A percentile compares a stretch with the other conserved stretches of the same genome.
phyloP scores from a whole-genome alignment of 2,329 filamentous ascomycete genomes.

The Xylariales sp. region DNA sequence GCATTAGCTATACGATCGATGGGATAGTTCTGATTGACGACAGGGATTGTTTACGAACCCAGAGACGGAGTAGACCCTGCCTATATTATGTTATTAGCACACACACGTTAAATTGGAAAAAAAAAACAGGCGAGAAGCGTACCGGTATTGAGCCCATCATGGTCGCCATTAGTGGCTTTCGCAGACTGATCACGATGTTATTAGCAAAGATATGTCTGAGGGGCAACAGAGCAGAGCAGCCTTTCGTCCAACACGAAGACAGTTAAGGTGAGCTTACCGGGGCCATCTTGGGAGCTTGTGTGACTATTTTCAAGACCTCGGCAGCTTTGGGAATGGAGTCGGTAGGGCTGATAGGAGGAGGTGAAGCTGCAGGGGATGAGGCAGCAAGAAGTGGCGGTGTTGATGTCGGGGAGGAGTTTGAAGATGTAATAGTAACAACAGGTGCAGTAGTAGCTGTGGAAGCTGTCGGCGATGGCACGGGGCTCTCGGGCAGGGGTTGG shows the following conservation, averaged over 20 bases:
- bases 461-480: slow-evolving; percentile 46
- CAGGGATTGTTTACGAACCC: slow-evolving; percentile 61
- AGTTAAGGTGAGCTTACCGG: slow-evolving; percentile 59
- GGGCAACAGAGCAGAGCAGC: slow-evolving; percentile 32
- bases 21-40: neutral
- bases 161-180: slow-evolving; percentile 50
- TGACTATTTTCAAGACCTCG: slow-evolving; percentile 42
- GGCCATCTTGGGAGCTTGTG: slow-evolving; percentile 62
- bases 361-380: slow-evolving; percentile 49
- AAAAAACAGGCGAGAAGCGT: slow-evolving; percentile 33
- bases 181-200: slow-evolving; percentile 40
- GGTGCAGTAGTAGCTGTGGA: slow-evolving; percentile 39
- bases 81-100: slow-evolving; percentile 51
- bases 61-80: slow-evolving; percentile 72
- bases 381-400: slow-evolving; percentile 47
- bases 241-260: slow-evolving; percentile 20
- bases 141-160: slow-evolving; percentile 49
- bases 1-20: slow-evolving; percentile 49
- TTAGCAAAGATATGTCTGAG: slow-evolving; percentile 38
- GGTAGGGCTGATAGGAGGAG: slow-evolving; percentile 48
- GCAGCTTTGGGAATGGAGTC: slow-evolving; percentile 44
- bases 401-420: slow-evolving; percentile 42
- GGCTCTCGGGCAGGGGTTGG: slow-evolving; percentile 49
- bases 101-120: neutral
- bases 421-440: slow-evolving; percentile 40